phyloP scores from a whole-genome alignment of 352 stramenopile species.

The Phytopythium montanum region DNA sequence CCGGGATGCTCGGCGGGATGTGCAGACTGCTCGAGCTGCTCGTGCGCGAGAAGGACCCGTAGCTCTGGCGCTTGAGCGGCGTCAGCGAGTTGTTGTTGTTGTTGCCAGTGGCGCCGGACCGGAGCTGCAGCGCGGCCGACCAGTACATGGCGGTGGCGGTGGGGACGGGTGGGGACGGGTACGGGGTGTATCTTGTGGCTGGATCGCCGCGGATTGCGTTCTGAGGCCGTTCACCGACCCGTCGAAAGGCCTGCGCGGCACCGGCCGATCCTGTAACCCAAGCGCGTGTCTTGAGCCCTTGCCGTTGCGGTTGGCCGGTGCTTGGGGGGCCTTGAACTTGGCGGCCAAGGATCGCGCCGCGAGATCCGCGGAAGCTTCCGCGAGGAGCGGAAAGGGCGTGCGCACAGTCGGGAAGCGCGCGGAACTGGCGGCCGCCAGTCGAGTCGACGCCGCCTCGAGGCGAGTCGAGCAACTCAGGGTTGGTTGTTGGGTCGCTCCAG shows the following conservation, averaged over 20 bases:
- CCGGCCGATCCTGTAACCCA: neutral
- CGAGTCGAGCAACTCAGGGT: neutral
- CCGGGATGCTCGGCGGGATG: constrained; percentile 73
- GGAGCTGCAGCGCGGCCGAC: constrained; percentile 66
- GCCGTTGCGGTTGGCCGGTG: neutral
- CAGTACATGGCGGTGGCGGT: constrained; percentile 51
- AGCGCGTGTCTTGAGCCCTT: neutral
- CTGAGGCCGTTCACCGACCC: neutral
- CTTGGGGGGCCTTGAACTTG: constrained; percentile 5
- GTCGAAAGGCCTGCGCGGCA: neutral
- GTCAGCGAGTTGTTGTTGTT: constrained; percentile 9
- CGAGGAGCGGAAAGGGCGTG: constrained; percentile 6
- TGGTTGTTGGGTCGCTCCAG: no score
- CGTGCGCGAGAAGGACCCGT: constrained; percentile 57
- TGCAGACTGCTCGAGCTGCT: constrained; percentile 35
- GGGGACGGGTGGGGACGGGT: constrained; percentile 10
- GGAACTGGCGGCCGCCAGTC: neutral
- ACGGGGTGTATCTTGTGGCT: neutral
- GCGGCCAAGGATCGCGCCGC: neutral
- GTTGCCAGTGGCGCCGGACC: constrained; percentile 12
- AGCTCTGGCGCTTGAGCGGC: constrained; percentile 31
- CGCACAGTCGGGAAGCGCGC: neutral
- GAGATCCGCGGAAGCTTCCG: constrained; percentile 8
- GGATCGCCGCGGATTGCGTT: constrained; percentile 4
- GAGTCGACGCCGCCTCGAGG: neutral